These are phyloP conservation scores for Termitomyces sp. DNA, from an alignment of 768 basidiomycete species.

Conservation along the genomic window DNA sequence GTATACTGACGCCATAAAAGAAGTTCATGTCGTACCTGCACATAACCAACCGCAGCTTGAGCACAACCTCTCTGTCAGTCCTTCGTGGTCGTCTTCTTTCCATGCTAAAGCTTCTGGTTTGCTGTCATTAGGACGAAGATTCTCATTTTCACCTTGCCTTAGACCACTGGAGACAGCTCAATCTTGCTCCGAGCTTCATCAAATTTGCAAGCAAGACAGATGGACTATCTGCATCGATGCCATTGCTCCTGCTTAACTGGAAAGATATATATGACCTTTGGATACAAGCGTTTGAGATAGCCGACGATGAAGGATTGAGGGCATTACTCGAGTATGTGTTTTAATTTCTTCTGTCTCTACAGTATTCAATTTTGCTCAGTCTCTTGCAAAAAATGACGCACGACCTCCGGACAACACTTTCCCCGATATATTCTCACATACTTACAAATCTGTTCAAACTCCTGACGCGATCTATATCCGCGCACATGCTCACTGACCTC, in stretches of 20 bases:
- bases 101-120: not conserved
- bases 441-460: conserved; percentile 51
- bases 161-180: conserved; percentile 73
- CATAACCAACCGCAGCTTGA: conserved; percentile 51
- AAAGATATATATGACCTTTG: conserved; percentile 60
- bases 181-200: conserved; percentile 71
- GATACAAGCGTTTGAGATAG: conserved; percentile 46
- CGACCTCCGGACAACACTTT: conserved; percentile 74
- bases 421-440: conserved; percentile 53
- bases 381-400: conserved; percentile 74
- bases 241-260: conserved; percentile 79
- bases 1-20: conserved; percentile 57
- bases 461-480: conserved; percentile 53
- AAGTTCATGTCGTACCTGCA: conserved; percentile 67
- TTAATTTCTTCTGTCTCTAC: not conserved
- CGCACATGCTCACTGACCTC: conserved; percentile 54
- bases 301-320: conserved; percentile 69
- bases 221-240: conserved; percentile 65
- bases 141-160: conserved; percentile 76
- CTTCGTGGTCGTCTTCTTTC: conserved; percentile 9
- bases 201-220: conserved; percentile 59
- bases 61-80: conserved; percentile 50
- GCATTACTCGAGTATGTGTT: conserved; percentile 68
- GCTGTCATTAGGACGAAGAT: conserved; percentile 52
- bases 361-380: conserved; percentile 28